These are phyloP conservation scores for Dendrobium officinale DNA, from an alignment of 106 monocot genomes.

Conservation along the genomic window DNA sequence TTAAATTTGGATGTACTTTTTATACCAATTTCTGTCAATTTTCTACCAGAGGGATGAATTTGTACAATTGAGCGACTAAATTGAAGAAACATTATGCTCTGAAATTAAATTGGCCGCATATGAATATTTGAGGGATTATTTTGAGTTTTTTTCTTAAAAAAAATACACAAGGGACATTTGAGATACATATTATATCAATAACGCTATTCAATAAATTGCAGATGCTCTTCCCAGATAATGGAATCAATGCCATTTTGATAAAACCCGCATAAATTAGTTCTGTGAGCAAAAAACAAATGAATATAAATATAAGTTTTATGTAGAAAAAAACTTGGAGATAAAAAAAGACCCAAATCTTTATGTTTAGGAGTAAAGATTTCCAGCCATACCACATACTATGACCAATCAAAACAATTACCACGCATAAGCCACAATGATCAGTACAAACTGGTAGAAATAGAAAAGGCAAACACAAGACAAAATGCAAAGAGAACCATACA, in stretches of 20 bases:
- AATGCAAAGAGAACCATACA: not conserved
- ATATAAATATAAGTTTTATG: not conserved
- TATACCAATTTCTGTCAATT: no score
- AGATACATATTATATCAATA: no score
- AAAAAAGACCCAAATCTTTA: not conserved
- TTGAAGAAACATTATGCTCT: no score
- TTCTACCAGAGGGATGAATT: no score
- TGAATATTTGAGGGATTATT: no score
- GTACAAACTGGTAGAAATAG: not conserved
- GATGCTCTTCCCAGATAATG: not conserved
- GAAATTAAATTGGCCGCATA: no score
- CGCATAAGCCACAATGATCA: not conserved
- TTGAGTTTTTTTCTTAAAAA: no score
- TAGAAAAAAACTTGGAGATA: not conserved
- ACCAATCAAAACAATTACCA: not conserved
- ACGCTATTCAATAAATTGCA: not conserved
- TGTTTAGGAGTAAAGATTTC: no score
- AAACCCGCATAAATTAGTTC: not conserved
- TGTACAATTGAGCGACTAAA: no score
- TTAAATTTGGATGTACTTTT: no score
- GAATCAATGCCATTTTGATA: not conserved
- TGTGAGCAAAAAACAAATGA: not conserved
- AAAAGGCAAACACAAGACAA: not conserved
- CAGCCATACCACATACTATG: no score
- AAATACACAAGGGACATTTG: no score